Percentiles rank a stretch among this genome's conserved stretches.
phyloP scores from a whole-genome alignment of 805 yeast species.

The Candida orba region DNA sequence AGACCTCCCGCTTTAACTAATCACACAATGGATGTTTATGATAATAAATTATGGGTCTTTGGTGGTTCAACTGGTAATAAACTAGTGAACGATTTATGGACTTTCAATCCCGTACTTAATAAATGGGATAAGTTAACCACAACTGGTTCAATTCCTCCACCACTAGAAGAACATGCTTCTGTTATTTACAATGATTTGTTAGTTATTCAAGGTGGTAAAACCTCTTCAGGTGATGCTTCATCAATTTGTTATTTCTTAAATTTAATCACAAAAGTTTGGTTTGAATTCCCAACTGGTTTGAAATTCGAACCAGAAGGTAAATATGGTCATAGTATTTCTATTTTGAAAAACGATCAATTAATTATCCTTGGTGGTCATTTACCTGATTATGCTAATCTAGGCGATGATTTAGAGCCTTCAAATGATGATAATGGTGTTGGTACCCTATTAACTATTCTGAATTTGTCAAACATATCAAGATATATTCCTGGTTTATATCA shows the following conservation, averaged over 20 bases:
- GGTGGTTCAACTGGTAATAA: constrained; percentile 84
- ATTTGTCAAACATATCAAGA: constrained; percentile 32
- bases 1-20: constrained; percentile 83
- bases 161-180: constrained; percentile 89
- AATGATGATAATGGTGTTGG: constrained; percentile 48
- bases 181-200: constrained; percentile 69
- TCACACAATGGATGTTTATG: constrained; percentile 80
- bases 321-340: constrained; percentile 85
- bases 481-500: constrained; percentile 31
- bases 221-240: constrained; percentile 60
- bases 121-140: constrained; percentile 69
- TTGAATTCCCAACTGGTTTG: constrained; percentile 43
- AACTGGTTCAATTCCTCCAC: constrained; percentile 65
- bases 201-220: constrained; percentile 88
- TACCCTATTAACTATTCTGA: constrained; percentile 58
- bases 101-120: constrained; percentile 61
- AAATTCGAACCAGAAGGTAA: constrained; percentile 66
- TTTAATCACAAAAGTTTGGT: constrained; percentile 66
- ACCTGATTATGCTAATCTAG: constrained; percentile 51
- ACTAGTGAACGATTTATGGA: constrained; percentile 70
- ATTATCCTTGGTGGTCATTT: constrained; percentile 91
- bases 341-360: constrained; percentile 58
- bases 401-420: constrained; percentile 46
- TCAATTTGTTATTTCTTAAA: constrained; percentile 69
- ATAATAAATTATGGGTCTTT: constrained; percentile 73